Evolutionary conservation across 2,329 filamentous ascomycete species (phyloP).

Genomic region (Clonostachys solani): DNA sequence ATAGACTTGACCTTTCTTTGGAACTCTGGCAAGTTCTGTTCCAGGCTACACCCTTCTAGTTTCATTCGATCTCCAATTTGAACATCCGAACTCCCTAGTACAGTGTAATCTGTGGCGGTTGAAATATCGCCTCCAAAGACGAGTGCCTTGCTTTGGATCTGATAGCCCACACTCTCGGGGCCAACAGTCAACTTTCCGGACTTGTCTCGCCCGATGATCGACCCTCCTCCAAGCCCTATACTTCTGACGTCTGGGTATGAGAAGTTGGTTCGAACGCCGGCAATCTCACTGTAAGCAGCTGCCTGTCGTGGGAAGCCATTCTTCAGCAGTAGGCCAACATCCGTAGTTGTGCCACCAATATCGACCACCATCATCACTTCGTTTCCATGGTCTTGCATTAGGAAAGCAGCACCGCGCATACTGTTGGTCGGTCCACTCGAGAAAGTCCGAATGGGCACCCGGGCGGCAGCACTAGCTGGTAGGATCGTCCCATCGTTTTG

Average conservation of each 20-base stretch:
- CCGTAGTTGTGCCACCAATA: constrained; percentile 63
- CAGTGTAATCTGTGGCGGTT: constrained; percentile 55
- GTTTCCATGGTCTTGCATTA: constrained; percentile 29
- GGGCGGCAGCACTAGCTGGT: constrained; percentile 45
- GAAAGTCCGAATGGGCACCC: constrained; percentile 57
- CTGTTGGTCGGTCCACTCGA: constrained; percentile 61
- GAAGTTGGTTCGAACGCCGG: constrained; percentile 60
- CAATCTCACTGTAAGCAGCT: constrained; percentile 57
- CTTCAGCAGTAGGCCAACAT: constrained; percentile 55
- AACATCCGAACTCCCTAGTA: constrained; percentile 22
- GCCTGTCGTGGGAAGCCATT: constrained; percentile 62
- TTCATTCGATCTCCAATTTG: constrained; percentile 35
- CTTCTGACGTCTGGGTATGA: constrained; percentile 53
- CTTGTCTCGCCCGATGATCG: constrained; percentile 38
- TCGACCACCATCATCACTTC: constrained; percentile 54
- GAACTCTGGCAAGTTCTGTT: constrained; percentile 28
- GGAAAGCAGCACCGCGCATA: constrained; percentile 58
- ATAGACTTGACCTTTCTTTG: constrained; percentile 38
- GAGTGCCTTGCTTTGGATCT: constrained; percentile 45
- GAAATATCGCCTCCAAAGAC: constrained; percentile 52
- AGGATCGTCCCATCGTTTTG: constrained; percentile 62
- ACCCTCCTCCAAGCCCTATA: constrained; percentile 56
- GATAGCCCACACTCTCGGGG: constrained; percentile 57
- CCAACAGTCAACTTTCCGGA: constrained; percentile 40
- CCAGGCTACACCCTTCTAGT: constrained; percentile 19